A percentile compares a stretch with the other conserved stretches of the same genome.
phyloP scores from a whole-genome alignment of 352 stramenopile genomes.

The Phytopythium ostracodes region DNA sequence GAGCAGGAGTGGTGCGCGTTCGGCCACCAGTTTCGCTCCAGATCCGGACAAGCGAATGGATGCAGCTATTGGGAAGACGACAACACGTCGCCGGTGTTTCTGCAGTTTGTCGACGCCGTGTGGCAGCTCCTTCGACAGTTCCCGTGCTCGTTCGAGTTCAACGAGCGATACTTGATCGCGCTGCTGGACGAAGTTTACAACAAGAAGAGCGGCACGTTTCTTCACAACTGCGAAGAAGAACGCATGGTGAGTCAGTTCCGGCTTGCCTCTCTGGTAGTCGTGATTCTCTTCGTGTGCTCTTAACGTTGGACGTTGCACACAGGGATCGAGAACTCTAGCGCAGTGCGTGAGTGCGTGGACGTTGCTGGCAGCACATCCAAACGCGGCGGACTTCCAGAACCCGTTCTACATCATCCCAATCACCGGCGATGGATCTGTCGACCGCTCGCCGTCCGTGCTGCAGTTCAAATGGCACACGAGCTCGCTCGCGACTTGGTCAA shows the following conservation, averaged over 20 bases:
- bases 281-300: too few species aligned
- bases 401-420: constrained; percentile 72
- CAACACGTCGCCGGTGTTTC: constrained; percentile 97
- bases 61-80: constrained; percentile 92
- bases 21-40: constrained; percentile 97
- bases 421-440: constrained; percentile 21
- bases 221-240: constrained; percentile 95
- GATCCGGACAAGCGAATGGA: constrained; percentile 64
- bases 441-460: constrained; percentile 68
- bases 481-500: constrained; percentile 73
- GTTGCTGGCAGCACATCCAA: constrained; percentile 35
- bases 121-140: constrained; percentile 97
- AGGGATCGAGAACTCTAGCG: constrained; percentile 54
- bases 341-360: constrained; percentile 73
- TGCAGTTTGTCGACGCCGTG: constrained; percentile 98
- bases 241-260: constrained; percentile 44
- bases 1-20: constrained; percentile 99
- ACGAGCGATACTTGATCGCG: constrained; percentile 88
- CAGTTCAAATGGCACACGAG: constrained; percentile 87
- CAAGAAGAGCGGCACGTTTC: constrained; percentile 96
- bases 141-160: constrained; percentile 98
- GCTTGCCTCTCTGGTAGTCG: too few species aligned
- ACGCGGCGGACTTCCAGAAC: constrained; percentile 56
- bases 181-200: constrained; percentile 96
- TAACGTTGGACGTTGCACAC: not conserved